These are phyloP conservation scores for Vitellaria paradoxa DNA, from an alignment of 179 eudicot genomes.

Conservation along the genomic window DNA sequence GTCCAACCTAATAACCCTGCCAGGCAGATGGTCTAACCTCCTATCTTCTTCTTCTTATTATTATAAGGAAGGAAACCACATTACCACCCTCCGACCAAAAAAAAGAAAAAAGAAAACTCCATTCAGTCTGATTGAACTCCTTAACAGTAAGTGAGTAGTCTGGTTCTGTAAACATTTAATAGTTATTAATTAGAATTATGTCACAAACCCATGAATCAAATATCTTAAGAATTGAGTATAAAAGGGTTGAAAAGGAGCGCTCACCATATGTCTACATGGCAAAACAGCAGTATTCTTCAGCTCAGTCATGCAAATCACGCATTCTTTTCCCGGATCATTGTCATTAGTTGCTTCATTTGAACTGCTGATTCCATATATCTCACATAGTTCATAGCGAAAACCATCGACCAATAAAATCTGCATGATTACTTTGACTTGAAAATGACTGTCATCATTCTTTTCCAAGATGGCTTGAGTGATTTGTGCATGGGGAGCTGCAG, in stretches of 20 bases:
- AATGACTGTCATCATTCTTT: conserved; percentile 31
- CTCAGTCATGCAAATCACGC: conserved; percentile 61
- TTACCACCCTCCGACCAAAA: too few species aligned
- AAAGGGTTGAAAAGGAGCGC: conserved; percentile 12
- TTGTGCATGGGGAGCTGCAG: conserved; percentile 32
- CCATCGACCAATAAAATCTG: conserved; percentile 52
- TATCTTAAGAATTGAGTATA: background rate
- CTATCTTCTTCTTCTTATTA: too few species aligned
- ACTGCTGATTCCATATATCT: conserved; percentile 46
- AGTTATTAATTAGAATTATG: background rate
- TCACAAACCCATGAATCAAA: background rate
- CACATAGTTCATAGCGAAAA: conserved; percentile 51
- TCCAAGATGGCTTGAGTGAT: conserved; percentile 52
- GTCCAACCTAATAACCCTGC: background rate
- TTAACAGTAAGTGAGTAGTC: background rate
- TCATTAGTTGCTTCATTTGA: conserved; percentile 37
- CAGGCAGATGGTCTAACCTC: background rate
- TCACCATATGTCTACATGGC: conserved; percentile 66
- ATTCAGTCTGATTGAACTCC: background rate
- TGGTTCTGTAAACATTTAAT: background rate
- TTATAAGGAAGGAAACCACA: too few species aligned
- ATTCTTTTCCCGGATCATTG: conserved; percentile 49
- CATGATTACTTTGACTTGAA: conserved; percentile 41
- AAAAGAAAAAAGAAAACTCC: background rate
- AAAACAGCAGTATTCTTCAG: conserved; percentile 50